Evolutionary conservation across 176 grass and related monocot genomes (phyloP).

Genomic region (Cocos nucifera): DNA sequence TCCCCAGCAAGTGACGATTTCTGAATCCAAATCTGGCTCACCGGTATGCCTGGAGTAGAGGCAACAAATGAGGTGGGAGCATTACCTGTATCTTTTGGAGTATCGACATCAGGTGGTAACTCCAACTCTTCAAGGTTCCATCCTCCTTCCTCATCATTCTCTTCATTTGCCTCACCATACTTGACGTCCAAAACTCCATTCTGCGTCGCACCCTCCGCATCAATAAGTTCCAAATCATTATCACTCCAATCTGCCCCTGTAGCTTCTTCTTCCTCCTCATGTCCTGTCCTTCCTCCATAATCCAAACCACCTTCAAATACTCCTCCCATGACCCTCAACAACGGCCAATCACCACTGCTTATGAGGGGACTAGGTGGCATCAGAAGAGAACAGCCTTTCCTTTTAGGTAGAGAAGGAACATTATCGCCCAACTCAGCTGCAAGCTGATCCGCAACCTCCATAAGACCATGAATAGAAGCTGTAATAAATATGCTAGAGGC

Average conservation of each 20-base stretch:
- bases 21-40: conserved; percentile 89
- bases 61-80: conserved; percentile 53
- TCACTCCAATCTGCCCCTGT: conserved; percentile 82
- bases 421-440: conserved; percentile 77
- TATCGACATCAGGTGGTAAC: conserved; percentile 63
- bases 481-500: conserved; percentile 86
- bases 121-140: conserved; percentile 97
- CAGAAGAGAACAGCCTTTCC: conserved; percentile 50
- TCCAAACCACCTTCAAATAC: conserved; percentile 85
- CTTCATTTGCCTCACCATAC: conserved; percentile 52
- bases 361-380: conserved; percentile 61
- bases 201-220: conserved; percentile 50
- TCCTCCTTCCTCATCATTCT: conserved; percentile 59
- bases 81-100: conserved; percentile 40
- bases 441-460: conserved; percentile 61
- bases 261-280: conserved; percentile 74
- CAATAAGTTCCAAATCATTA: conserved; percentile 71
- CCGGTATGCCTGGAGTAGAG: conserved; percentile 75
- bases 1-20: conserved; percentile 95
- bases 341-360: conserved; percentile 76
- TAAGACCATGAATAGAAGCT: conserved; percentile 70
- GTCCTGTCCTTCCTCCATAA: conserved; percentile 43
- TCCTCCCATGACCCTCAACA: conserved; percentile 79
- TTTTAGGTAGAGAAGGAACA: conserved; percentile 60
- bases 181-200: conserved; percentile 55